Conservation (phyloP, 768 basidiomycete genomes). For the Mrakia gelida region DNA sequence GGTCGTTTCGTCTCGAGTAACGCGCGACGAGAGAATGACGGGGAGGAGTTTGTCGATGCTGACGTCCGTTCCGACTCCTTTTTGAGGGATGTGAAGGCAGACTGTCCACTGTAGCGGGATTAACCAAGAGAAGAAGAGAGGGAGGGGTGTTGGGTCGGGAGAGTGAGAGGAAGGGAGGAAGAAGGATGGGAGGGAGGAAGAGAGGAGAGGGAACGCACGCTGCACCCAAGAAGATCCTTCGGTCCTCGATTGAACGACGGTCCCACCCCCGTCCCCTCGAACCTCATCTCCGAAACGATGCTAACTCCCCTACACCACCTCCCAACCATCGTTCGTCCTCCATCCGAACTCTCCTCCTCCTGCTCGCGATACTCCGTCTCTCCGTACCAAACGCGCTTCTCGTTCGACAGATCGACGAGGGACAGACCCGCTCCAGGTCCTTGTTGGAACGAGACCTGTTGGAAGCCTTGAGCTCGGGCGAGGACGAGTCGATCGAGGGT, state of each 20-base stretch:
- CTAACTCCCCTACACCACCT: not conserved
- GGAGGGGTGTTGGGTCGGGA: too few species aligned
- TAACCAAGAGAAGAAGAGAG: too few species aligned
- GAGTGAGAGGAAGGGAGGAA: too few species aligned
- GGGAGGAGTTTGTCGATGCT: not conserved
- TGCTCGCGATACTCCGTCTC: not conserved
- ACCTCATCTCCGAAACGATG: constrained; percentile 1
- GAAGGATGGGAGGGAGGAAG: too few species aligned
- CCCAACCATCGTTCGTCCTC: not conserved
- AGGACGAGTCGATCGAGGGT: constrained; percentile 1
- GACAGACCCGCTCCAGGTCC: not conserved
- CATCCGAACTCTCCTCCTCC: not conserved
- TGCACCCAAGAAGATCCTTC: not conserved
- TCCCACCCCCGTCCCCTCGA: not conserved
- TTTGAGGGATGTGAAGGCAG: constrained; percentile 2
- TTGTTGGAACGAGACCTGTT: not conserved
- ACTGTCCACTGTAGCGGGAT: not conserved
- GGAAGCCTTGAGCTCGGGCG: not conserved
- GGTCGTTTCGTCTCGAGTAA: not conserved
- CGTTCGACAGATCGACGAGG: not conserved
- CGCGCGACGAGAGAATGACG: not conserved
- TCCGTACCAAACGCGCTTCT: not conserved
- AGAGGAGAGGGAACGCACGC: not conserved
- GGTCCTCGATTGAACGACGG: not conserved
- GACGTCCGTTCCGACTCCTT: not conserved